phyloP scores from a whole-genome alignment of 2,329 filamentous ascomycete species.

The Xylaria hypoxylon region DNA sequence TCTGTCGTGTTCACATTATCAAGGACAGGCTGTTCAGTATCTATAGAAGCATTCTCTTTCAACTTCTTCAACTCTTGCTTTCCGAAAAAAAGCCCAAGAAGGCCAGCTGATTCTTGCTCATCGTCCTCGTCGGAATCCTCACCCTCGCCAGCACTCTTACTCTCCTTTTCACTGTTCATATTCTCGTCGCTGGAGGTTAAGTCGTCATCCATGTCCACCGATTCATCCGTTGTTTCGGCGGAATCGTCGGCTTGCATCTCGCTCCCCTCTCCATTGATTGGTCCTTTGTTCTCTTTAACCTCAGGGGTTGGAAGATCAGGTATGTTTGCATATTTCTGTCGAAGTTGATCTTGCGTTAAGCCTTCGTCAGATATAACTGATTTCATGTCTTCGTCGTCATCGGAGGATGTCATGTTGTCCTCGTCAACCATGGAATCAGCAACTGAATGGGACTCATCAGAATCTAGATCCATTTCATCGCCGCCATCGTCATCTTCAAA shows the following conservation, averaged over 20 bases:
- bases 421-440: constrained; percentile 58
- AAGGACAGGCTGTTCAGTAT: constrained; percentile 41
- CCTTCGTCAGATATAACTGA: constrained; percentile 69
- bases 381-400: constrained; percentile 69
- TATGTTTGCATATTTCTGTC: constrained; percentile 75
- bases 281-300: constrained; percentile 39
- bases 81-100: constrained; percentile 69
- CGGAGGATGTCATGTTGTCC: constrained; percentile 72
- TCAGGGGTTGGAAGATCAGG: constrained; percentile 57
- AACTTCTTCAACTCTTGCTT: constrained; percentile 68
- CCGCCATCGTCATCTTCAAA: constrained; percentile 62
- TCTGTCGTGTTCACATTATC: constrained; percentile 54
- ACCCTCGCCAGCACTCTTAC: constrained; percentile 48
- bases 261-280: neutral
- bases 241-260: constrained; percentile 45
- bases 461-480: constrained; percentile 56
- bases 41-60: constrained; percentile 54
- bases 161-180: constrained; percentile 59
- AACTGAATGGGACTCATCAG: constrained; percentile 49
- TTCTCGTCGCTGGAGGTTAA: constrained; percentile 67
- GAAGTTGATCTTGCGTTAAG: constrained; percentile 76
- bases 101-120: constrained; percentile 57
- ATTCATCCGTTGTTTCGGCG: constrained; percentile 71
- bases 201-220: constrained; percentile 76
- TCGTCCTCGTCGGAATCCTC: constrained; percentile 61